Percentiles rank a stretch among this genome's conserved stretches.
Evolutionary conservation across 202 grass and related monocot species (phyloP).

Genomic region (Hordeum pubiflorum): DNA sequence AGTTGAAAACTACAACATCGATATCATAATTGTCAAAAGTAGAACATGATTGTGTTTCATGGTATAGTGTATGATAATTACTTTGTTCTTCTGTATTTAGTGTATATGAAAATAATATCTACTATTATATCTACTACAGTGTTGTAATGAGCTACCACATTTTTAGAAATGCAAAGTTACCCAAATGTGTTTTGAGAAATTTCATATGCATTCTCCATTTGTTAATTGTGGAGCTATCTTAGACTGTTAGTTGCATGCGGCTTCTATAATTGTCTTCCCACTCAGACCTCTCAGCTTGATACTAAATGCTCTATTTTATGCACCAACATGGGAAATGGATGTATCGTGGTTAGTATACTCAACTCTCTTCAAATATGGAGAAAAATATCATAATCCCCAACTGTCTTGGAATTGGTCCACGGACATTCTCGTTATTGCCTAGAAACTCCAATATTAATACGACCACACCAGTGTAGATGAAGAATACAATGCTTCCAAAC

Average conservation of each 20-base stretch:
- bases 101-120: background rate
- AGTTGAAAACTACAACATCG: background rate
- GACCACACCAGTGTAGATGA: slow-evolving; percentile 44
- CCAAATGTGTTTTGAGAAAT: background rate
- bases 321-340: background rate
- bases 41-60: too few species aligned
- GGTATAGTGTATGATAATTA: background rate
- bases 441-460: slow-evolving; percentile 51
- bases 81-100: background rate
- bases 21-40: background rate
- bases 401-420: slow-evolving; percentile 11
- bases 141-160: background rate
- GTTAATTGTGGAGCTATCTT: background rate
- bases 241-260: background rate
- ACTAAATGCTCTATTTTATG: background rate
- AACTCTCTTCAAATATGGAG: slow-evolving; percentile 51
- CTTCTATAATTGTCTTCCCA: background rate
- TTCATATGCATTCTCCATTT: background rate
- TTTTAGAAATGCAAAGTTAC: background rate
- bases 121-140: background rate
- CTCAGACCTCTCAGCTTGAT: background rate
- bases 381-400: slow-evolving; percentile 38
- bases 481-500: slow-evolving; percentile 36
- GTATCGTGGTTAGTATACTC: background rate
- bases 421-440: slow-evolving; percentile 19